Conservation (phyloP, 371 early-diverging fungal genomes). For the Mortierella sp. region DNA sequence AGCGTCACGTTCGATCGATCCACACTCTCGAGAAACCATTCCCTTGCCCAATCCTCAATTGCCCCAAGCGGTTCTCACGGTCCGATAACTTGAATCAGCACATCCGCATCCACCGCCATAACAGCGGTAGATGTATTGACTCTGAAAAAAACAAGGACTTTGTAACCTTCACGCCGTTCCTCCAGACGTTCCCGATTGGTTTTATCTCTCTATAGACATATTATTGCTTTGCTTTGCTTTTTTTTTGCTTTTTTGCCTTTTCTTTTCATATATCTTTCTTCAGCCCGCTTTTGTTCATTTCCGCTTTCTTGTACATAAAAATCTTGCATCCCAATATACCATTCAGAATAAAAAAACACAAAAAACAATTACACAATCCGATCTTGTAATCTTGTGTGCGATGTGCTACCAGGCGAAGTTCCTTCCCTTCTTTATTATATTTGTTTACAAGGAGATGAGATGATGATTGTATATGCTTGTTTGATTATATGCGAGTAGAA, state of each 20-base stretch:
- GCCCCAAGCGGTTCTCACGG: slow-evolving; percentile 86
- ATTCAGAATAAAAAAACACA: slow-evolving; percentile 2
- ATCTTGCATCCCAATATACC: slow-evolving; percentile 18
- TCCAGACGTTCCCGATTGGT: slow-evolving; percentile 36
- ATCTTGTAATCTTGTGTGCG: background rate
- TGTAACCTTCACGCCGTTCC: slow-evolving; percentile 40
- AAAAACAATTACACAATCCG: background rate
- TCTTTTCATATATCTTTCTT: slow-evolving; percentile 7
- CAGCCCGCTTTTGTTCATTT: background rate
- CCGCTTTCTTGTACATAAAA: slow-evolving; percentile 14
- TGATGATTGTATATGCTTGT: background rate
- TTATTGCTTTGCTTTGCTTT: slow-evolving; percentile 3
- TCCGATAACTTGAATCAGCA: slow-evolving; percentile 87
- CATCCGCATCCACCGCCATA: slow-evolving; percentile 68
- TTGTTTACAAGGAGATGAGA: background rate
- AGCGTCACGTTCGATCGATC: slow-evolving; percentile 80
- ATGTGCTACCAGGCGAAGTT: background rate
- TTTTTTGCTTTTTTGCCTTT: background rate
- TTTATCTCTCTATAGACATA: slow-evolving; percentile 31
- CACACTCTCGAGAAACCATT: slow-evolving; percentile 73
- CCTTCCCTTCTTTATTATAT: background rate
- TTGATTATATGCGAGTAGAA: background rate
- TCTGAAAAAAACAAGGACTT: slow-evolving; percentile 36
- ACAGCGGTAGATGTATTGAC: background rate
- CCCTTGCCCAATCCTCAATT: slow-evolving; percentile 76